Conservation (phyloP, 257 asterid species). For the Lycium barbarum region DNA sequence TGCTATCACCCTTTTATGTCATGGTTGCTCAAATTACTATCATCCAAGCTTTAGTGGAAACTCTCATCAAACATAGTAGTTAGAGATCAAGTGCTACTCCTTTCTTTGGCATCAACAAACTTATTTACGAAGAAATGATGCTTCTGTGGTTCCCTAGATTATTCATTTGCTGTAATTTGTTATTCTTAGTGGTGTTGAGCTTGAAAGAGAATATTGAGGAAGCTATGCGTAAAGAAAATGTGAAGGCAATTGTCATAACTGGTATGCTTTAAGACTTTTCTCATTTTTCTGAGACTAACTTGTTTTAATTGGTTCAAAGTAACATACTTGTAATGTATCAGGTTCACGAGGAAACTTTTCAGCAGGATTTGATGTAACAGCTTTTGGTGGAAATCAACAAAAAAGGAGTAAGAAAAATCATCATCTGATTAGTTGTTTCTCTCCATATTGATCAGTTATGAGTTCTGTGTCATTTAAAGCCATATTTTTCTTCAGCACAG, state of each 20-base stretch:
- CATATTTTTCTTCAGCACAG: constrained; percentile 59
- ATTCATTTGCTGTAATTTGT: neutral
- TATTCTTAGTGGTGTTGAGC: constrained; percentile 74
- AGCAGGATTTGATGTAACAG: constrained; percentile 89
- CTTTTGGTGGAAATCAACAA: constrained; percentile 76
- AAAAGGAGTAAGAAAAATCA: constrained; percentile 57
- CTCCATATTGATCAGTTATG: neutral
- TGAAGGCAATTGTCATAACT: constrained; percentile 87
- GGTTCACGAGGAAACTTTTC: constrained; percentile 95
- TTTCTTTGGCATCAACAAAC: neutral
- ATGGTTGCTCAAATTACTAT: too few species aligned
- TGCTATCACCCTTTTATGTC: too few species aligned
- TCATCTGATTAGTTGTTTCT: neutral
- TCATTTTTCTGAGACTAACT: constrained; percentile 10
- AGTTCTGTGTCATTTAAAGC: neutral
- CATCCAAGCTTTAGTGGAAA: too few species aligned
- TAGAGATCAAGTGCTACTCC: neutral
- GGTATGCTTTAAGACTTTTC: constrained; percentile 47
- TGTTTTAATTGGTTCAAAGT: constrained; percentile 29
- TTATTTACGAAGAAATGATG: neutral
- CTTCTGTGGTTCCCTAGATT: neutral
- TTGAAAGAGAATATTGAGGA: constrained; percentile 79
- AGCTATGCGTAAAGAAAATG: constrained; percentile 79
- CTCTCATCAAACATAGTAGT: too few species aligned
- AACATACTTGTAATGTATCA: constrained; percentile 41